Evolutionary conservation across 495 filamentous ascomycete genomes (phyloP).

Genomic region (Acidiella bohemica): DNA sequence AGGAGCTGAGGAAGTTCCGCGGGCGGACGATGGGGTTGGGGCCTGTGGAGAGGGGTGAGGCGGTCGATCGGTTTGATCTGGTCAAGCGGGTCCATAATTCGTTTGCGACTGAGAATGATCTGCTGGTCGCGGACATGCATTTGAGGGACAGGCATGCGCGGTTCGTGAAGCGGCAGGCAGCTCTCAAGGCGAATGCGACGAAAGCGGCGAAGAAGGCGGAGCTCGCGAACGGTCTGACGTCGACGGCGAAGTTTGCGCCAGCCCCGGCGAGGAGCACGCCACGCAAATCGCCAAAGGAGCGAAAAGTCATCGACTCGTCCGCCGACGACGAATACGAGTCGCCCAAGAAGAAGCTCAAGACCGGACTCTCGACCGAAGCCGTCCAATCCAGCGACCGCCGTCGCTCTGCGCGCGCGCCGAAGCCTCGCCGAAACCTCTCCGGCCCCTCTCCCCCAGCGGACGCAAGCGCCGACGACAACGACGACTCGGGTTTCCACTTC

Average conservation of each 20-base stretch:
- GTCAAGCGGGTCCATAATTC: slow-evolving; percentile 77
- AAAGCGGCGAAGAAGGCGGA: slow-evolving; percentile 30
- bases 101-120: slow-evolving; percentile 68
- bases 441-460: no score
- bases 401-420: slow-evolving; percentile 14
- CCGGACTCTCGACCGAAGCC: neutral
- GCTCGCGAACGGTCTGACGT: slow-evolving; percentile 13
- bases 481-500: slow-evolving; percentile 61
- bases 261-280: slow-evolving; percentile 18
- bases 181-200: slow-evolving; percentile 23
- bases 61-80: slow-evolving; percentile 58
- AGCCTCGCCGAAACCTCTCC: slow-evolving; percentile 8
- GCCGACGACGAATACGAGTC: slow-evolving; percentile 2
- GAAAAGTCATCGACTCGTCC: neutral
- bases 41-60: slow-evolving; percentile 60
- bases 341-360: neutral
- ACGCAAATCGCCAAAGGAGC: slow-evolving; percentile 5
- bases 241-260: neutral
- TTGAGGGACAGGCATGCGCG: slow-evolving; percentile 45
- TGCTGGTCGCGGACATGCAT: slow-evolving; percentile 59
- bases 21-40: slow-evolving; percentile 51
- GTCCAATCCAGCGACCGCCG: neutral
- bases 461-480: slow-evolving; percentile 28
- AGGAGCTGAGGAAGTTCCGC: slow-evolving; percentile 55
- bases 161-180: slow-evolving; percentile 24